Conservation (phyloP, 306 rosid species). For the Morella rubra region DNA sequence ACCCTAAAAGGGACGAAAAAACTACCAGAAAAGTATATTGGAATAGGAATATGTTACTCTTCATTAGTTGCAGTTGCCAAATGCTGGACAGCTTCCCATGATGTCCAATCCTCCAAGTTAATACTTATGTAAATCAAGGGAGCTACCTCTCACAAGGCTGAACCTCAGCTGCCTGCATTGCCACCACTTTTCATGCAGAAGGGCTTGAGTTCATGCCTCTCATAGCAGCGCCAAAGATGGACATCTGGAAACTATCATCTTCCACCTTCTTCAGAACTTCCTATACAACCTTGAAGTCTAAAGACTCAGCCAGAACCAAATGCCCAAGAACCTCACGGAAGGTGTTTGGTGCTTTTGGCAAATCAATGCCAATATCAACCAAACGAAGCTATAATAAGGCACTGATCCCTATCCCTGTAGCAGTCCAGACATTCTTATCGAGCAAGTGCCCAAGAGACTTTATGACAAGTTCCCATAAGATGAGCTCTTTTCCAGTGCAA, state of each 20-base stretch:
- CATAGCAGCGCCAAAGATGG: constrained; percentile 44
- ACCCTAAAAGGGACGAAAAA: no score
- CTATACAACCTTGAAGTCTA: constrained; percentile 68
- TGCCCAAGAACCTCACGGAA: constrained; percentile 81
- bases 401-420: constrained; percentile 64
- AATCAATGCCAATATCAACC: constrained; percentile 72
- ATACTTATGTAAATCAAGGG: no score
- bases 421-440: constrained; percentile 49
- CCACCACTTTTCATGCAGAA: no score
- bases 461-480: neutral
- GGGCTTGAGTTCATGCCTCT: no score
- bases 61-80: no score
- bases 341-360: constrained; percentile 77
- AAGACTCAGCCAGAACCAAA: constrained; percentile 48
- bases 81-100: no score
- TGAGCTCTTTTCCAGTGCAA: neutral
- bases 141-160: no score
- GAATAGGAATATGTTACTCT: no score
- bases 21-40: no score
- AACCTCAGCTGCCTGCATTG: no score
- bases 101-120: no score
- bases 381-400: constrained; percentile 64
- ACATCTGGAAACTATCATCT: constrained; percentile 54
- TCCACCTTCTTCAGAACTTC: constrained; percentile 72
- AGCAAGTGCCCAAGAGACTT: constrained; percentile 57